Percentiles rank a stretch among this genome's conserved stretches.
Conservation (phyloP, 176 grass and related monocot genomes). For the Phoenix roebelenii region DNA sequence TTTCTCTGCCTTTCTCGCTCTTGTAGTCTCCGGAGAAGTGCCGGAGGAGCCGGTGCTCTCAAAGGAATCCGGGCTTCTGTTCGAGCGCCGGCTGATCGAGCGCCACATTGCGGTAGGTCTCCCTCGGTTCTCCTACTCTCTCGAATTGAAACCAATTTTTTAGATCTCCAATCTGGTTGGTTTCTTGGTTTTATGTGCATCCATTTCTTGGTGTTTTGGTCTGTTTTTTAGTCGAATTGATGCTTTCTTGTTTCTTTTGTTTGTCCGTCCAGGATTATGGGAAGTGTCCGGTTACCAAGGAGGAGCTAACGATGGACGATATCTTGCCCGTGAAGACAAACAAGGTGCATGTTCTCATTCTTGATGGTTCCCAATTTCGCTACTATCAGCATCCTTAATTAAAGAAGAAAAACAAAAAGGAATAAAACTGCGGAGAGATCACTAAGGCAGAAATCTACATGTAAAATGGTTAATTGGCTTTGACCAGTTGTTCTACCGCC, state of each 20-base stretch:
- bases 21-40: constrained; percentile 85
- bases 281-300: constrained; percentile 89
- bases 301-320: constrained; percentile 81
- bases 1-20: constrained; percentile 3
- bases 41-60: constrained; percentile 93
- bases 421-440: too few species aligned
- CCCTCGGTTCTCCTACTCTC: too few species aligned
- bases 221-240: background rate
- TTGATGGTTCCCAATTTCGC: too few species aligned
- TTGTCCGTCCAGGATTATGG: constrained; percentile 45
- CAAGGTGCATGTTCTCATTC: constrained; percentile 32
- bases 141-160: too few species aligned
- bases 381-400: too few species aligned
- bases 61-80: constrained; percentile 89
- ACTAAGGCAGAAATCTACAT: too few species aligned
- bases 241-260: background rate
- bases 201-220: background rate
- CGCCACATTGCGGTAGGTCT: constrained; percentile 55
- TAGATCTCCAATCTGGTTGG: too few species aligned
- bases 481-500: too few species aligned
- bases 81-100: constrained; percentile 85
- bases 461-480: too few species aligned
- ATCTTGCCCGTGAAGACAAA: constrained; percentile 85
- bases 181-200: too few species aligned
- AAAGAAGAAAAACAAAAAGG: too few species aligned